Conservation (phyloP, 805 yeast genomes). For the Soucietia sequanensis region DNA sequence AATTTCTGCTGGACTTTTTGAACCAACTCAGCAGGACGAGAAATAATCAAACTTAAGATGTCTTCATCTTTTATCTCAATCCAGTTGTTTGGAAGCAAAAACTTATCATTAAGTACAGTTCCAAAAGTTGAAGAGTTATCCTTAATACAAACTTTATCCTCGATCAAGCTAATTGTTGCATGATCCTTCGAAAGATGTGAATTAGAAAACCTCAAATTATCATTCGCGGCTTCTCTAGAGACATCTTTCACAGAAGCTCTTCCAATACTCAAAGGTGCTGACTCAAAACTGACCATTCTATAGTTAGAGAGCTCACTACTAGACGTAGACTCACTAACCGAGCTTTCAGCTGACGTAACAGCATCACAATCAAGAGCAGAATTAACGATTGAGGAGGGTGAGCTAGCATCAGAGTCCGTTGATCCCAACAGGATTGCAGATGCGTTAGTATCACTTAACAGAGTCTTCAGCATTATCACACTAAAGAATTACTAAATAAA, state of each 20-base stretch:
- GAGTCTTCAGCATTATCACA: no score
- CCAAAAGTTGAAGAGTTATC: constrained; percentile 41
- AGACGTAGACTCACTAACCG: no score
- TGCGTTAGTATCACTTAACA: no score
- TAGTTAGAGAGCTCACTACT: no score
- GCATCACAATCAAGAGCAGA: no score
- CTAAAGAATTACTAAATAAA: no score
- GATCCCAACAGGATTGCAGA: no score
- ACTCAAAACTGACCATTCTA: background rate
- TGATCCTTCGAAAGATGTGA: constrained; percentile 39
- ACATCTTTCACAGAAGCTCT: constrained; percentile 33
- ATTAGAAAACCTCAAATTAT: constrained; percentile 32
- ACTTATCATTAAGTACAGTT: constrained; percentile 28
- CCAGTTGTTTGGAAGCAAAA: constrained; percentile 19
- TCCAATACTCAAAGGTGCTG: constrained; percentile 7
- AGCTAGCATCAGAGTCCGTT: no score
- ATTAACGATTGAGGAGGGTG: no score
- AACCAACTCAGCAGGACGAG: constrained; percentile 26
- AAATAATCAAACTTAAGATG: constrained; percentile 32
- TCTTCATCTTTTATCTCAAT: constrained; percentile 22
- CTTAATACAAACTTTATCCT: constrained; percentile 18
- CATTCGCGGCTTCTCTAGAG: constrained; percentile 19
- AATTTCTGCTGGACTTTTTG: constrained; percentile 9
- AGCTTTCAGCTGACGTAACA: no score
- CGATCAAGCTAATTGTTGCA: constrained; percentile 21